A percentile compares a stretch with the other conserved stretches of the same genome.
Conservation (phyloP, 768 basidiomycete genomes). For the Phallus indusiatus region DNA sequence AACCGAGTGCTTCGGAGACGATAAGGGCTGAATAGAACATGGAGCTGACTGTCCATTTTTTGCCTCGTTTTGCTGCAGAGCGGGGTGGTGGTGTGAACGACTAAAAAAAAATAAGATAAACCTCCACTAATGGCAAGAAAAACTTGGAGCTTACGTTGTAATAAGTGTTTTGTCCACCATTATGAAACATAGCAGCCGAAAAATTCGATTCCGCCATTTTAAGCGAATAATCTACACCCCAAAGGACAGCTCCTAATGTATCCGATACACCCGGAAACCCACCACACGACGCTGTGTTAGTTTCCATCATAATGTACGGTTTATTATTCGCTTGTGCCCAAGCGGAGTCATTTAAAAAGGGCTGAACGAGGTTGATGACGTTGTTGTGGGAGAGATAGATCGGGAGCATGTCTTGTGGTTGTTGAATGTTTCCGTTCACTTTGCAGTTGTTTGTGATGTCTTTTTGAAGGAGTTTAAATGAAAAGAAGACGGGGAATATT, state of each 20-base stretch:
- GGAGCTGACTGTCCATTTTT: slow-evolving; percentile 36
- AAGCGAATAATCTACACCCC: slow-evolving; percentile 41
- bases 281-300: slow-evolving; percentile 43
- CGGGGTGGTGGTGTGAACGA: slow-evolving; percentile 46
- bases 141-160: slow-evolving; percentile 36
- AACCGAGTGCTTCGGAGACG: slow-evolving; percentile 37
- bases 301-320: slow-evolving; percentile 46
- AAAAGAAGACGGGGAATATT: too few species aligned
- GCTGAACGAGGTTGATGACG: slow-evolving; percentile 23
- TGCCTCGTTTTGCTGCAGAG: slow-evolving; percentile 19
- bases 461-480: background rate
- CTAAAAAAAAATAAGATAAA: slow-evolving; percentile 16
- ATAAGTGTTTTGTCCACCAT: slow-evolving; percentile 38
- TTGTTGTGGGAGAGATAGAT: slow-evolving; percentile 36
- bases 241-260: slow-evolving; percentile 40
- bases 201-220: slow-evolving; percentile 42
- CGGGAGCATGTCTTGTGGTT: slow-evolving; percentile 32
- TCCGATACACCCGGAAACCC: slow-evolving; percentile 45
- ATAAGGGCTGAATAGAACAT: slow-evolving; percentile 39
- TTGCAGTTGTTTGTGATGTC: slow-evolving; percentile 26
- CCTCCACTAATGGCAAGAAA: background rate
- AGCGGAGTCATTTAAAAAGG: slow-evolving; percentile 28
- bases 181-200: slow-evolving; percentile 36
- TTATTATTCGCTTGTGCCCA: slow-evolving; percentile 24
- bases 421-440: slow-evolving; percentile 6